A percentile compares a stretch with the other conserved stretches of the same genome.
phyloP scores from a whole-genome alignment of 345 rosid species.

The Sisymbrium altissimum region DNA sequence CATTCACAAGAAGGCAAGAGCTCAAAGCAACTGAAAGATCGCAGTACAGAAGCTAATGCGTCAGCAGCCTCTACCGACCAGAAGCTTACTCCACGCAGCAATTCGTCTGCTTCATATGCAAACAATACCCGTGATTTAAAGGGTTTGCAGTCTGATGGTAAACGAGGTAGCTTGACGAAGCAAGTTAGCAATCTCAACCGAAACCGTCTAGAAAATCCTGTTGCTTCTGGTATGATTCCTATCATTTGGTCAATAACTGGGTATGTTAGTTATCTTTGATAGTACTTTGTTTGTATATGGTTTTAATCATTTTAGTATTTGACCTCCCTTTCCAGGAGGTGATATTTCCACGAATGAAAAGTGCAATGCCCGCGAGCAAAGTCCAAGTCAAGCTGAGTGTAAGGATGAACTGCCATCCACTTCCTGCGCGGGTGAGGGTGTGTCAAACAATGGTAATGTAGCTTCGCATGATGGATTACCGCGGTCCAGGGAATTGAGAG shows the following conservation, averaged over 20 bases:
- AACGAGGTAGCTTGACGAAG: constrained; percentile 48
- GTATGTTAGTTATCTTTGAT: neutral
- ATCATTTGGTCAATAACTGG: constrained; percentile 7
- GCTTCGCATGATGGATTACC: constrained; percentile 50
- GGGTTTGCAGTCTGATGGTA: constrained; percentile 55
- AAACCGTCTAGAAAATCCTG: constrained; percentile 46
- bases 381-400: constrained; percentile 41
- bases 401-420: constrained; percentile 63
- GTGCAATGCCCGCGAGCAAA: constrained; percentile 47
- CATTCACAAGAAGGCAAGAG: constrained; percentile 55
- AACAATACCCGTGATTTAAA: constrained; percentile 53
- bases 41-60: constrained; percentile 38
- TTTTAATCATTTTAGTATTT: neutral
- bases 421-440: constrained; percentile 54
- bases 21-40: constrained; percentile 55
- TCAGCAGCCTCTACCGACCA: constrained; percentile 51
- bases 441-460: constrained; percentile 39
- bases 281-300: neutral
- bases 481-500: constrained; percentile 51
- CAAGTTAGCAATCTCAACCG: constrained; percentile 49
- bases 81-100: constrained; percentile 53
- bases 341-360: constrained; percentile 42
- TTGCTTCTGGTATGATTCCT: constrained; percentile 52
- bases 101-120: constrained; percentile 39
- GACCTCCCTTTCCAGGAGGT: constrained; percentile 39